Evolutionary conservation across 2,329 filamentous ascomycete genomes (phyloP), one percentile per base, ranked within the genome.

Genomic region (Exophiala xenobiotica): DNA sequence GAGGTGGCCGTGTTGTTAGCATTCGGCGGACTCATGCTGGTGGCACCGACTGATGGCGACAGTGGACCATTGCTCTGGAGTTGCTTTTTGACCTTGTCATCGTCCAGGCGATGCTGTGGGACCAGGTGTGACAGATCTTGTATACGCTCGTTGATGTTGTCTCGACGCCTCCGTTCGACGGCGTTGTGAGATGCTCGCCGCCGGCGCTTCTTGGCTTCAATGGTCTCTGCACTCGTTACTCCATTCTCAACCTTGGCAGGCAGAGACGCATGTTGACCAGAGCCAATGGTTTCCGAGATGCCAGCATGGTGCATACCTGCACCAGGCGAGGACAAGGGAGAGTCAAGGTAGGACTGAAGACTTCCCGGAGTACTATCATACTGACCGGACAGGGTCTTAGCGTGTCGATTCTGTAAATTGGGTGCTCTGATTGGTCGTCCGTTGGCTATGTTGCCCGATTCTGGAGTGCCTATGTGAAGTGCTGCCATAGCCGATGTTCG

Each of bases 101-200:
- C 93, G 64, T 99, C 93, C 2, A 99, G 78, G 54, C 93, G 85
- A 70, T 99, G 93, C 54, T 86, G 80, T 19, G 93, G 93, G 2
- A 99, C 92, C 14, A 99, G 81, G 63, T 90, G 89, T 65, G 92
- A 96, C 6, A 99, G 80, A 66, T 99, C 93, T 65, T 97, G 92
- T 57, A 99, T 99, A 37, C 93, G 85, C 71, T 99, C 93, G 63
- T 99, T 99, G 77, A 99, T 99, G 67, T 97, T 97, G 74, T 97
- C 93, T 56, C 93, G 84, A 56, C 93, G 86, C 45, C 93, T 86
- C 50, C 93, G 89, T 74, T 99, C 93, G 8, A 99, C 93, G 31
- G 95, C 78, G 67, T 99, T 97, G 74, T 99, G 93, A 1, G 92
- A 97, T 65, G 96, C 93, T 31, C 93, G 82, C 53, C 93, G 84